Percentiles rank a stretch among this genome's conserved stretches.
Conservation (phyloP, 208 protist species). For the Leishmania arabica region DNA sequence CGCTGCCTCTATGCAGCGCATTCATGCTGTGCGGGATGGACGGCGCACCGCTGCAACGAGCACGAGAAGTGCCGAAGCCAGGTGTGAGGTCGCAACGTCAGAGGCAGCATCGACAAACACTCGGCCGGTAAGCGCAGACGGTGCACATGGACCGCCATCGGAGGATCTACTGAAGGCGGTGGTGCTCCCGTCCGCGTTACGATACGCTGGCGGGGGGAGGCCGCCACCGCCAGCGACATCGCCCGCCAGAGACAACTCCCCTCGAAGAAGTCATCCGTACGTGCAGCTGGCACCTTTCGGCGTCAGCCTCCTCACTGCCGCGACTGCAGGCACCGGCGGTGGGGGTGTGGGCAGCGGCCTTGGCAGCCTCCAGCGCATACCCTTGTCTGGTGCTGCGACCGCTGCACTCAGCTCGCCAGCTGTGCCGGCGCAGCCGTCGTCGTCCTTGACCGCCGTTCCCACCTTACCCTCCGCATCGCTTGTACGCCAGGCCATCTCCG, state of each 20-base stretch:
- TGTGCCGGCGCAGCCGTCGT: neutral
- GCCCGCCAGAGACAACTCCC: neutral
- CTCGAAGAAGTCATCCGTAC: constrained; percentile 1
- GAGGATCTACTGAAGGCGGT: constrained; percentile 7
- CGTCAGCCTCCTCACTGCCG: constrained; percentile 63
- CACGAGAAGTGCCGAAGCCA: neutral
- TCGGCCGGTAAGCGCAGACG: neutral
- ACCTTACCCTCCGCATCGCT: neutral
- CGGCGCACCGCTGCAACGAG: neutral
- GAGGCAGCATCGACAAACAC: neutral
- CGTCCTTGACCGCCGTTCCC: neutral
- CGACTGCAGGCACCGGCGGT: constrained; percentile 22
- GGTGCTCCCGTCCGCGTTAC: neutral
- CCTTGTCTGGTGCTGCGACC: constrained; percentile 7
- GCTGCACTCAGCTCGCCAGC: neutral
- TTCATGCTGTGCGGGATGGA: neutral
- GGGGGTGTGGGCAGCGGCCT: constrained; percentile 7
- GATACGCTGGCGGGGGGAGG: neutral
- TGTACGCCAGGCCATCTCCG: neutral
- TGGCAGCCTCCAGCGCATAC: constrained; percentile 44
- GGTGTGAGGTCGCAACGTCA: neutral
- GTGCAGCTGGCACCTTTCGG: constrained; percentile 61
- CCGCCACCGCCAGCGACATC: neutral
- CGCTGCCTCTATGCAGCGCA: neutral
- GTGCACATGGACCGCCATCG: neutral